Percentiles rank a stretch among this genome's conserved stretches.
Evolutionary conservation across 495 filamentous ascomycete genomes (phyloP).

Genomic region (Lichenothelia convexa): DNA sequence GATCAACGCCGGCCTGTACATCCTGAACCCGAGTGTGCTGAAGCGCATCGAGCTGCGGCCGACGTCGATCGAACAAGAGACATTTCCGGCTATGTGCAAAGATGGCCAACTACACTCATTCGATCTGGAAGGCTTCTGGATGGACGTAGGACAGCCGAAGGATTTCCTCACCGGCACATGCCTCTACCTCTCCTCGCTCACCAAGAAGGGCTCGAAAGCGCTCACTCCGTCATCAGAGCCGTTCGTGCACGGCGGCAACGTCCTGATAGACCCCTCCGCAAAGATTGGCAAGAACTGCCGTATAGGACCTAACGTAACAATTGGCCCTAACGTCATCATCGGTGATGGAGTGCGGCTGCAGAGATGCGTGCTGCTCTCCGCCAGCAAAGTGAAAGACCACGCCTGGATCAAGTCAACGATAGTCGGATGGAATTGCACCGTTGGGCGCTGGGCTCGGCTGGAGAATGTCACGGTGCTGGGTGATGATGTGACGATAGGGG

Average conservation of each 20-base stretch:
- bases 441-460: conserved; percentile 87
- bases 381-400: conserved; percentile 94
- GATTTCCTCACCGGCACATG: conserved; percentile 96
- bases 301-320: conserved; percentile 94
- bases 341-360: conserved; percentile 92
- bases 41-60: conserved; percentile 87
- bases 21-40: conserved; percentile 85
- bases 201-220: conserved; percentile 80
- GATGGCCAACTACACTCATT: conserved; percentile 94
- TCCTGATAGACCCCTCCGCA: conserved; percentile 84
- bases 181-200: conserved; percentile 82
- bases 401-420: conserved; percentile 99
- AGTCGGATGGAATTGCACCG: conserved; percentile 95
- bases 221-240: conserved; percentile 57
- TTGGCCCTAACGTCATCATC: conserved; percentile 85
- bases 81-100: conserved; percentile 83
- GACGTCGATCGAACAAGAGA: conserved; percentile 99
- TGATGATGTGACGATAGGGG: conserved; percentile 97
- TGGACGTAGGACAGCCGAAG: conserved; percentile 98
- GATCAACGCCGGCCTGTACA: conserved; percentile 99
- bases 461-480: conserved; percentile 96
- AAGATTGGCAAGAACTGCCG: conserved; percentile 98
- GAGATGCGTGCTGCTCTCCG: conserved; percentile 74
- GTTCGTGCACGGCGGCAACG: conserved; percentile 88
- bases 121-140: conserved; percentile 98